Conservation (phyloP, 768 basidiomycete species). For the Suillus placidus region DNA sequence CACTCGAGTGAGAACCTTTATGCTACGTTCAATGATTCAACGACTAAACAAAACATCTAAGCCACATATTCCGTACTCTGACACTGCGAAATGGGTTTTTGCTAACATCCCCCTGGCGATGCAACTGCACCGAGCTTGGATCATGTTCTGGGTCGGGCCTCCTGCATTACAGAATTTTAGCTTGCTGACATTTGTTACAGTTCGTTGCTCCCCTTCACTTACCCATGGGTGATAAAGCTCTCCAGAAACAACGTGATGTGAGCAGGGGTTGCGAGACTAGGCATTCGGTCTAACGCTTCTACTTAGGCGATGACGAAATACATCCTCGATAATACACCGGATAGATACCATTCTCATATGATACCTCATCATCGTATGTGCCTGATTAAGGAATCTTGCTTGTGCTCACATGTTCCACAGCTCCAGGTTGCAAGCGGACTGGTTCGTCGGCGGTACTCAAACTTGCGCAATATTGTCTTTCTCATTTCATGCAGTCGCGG, state of each 20-base stretch:
- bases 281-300: background rate
- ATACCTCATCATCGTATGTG: background rate
- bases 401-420: background rate
- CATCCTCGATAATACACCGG: background rate
- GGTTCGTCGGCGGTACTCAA: background rate
- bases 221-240: constrained; percentile 11
- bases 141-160: constrained; percentile 50
- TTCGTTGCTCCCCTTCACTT: constrained; percentile 23
- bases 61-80: constrained; percentile 42
- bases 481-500: background rate
- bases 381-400: background rate
- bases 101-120: constrained; percentile 53
- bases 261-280: background rate
- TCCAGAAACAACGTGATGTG: constrained; percentile 19
- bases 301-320: background rate
- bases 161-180: background rate
- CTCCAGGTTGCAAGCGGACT: constrained; percentile 1
- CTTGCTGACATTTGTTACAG: constrained; percentile 12
- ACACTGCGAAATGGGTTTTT: constrained; percentile 51
- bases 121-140: constrained; percentile 50
- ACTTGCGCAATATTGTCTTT: background rate
- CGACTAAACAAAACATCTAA: constrained; percentile 36
- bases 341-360: background rate
- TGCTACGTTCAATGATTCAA: background rate
- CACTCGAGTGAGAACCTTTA: constrained; percentile 40